A percentile compares a stretch with the other conserved stretches of the same genome.
Evolutionary conservation across 768 basidiomycete species (phyloP).

Genomic region (Tricholoma bakamatsutake): DNA sequence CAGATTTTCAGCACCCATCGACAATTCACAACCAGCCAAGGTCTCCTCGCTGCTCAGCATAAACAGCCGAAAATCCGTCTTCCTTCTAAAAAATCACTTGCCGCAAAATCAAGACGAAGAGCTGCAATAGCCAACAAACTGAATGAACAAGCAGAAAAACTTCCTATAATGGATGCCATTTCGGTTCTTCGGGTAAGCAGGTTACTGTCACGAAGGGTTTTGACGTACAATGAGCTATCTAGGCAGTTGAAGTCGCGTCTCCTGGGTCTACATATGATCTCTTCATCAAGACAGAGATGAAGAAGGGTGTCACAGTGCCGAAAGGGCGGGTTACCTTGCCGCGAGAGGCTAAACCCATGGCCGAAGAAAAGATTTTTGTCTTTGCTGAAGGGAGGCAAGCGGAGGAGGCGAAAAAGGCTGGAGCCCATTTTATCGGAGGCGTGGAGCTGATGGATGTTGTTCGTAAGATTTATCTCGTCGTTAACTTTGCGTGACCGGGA

Average conservation of each 20-base stretch:
- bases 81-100: slow-evolving; percentile 68
- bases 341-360: slow-evolving; percentile 65
- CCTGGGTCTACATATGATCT: slow-evolving; percentile 77
- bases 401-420: slow-evolving; percentile 79
- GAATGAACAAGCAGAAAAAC: slow-evolving; percentile 59
- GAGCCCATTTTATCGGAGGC: slow-evolving; percentile 89
- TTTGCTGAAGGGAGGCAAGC: slow-evolving; percentile 85
- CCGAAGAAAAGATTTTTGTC: slow-evolving; percentile 78
- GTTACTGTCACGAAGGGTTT: neutral
- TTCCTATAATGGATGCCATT: slow-evolving; percentile 62
- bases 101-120: slow-evolving; percentile 56
- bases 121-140: slow-evolving; percentile 47
- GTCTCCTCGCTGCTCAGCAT: slow-evolving; percentile 42
- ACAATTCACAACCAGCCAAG: slow-evolving; percentile 47
- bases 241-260: slow-evolving; percentile 83
- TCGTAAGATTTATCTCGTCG: slow-evolving; percentile 24
- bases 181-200: slow-evolving; percentile 60
- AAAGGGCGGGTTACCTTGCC: slow-evolving; percentile 88
- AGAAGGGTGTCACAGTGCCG: slow-evolving; percentile 75
- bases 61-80: slow-evolving; percentile 45
- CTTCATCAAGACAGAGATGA: slow-evolving; percentile 71
- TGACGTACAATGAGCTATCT: slow-evolving; percentile 2
- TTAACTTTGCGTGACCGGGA: slow-evolving; percentile 3
- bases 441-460: slow-evolving; percentile 85
- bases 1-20: slow-evolving; percentile 22